Evolutionary conservation across 202 grass and related monocot genomes (phyloP), one percentile per base, ranked within the genome.

Genomic region (Thinopyrum obtusiflorum): DNA sequence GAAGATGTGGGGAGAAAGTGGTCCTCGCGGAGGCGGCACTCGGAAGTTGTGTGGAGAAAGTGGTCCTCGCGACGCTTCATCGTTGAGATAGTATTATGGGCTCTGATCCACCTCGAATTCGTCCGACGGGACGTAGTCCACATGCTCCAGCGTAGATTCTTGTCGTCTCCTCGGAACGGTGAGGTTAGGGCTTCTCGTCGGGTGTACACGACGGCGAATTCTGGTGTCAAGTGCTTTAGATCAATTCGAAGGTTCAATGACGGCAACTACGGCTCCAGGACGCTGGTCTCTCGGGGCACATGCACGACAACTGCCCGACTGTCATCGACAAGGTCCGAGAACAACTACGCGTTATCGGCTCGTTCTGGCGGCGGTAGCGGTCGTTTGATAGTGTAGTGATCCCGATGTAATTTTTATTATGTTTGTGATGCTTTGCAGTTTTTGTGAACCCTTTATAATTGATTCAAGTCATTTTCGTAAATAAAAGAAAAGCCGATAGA

Each of bases 191-290:
- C 17, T 7, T 53, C 49, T 53, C 6, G 15, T 0, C 2, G 7
- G 17, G 6, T 1, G 17, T 18, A 53, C 17, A 17, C 4, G 0
- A 2, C 0, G 0, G 15, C 1, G 14, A 53, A 7, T 53, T 20
- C 2, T 7, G 15, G 49, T 53, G 49, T 53, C 17, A 53, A 53
- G 0, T 53, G 17, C 17, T 53, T 53, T 0, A 20, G 15, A 6
- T 53, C 17, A 2, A 55, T 55, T 55, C 6, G 5, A 55, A 55
- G 1, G 51, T 8, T 20, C 5, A 55, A 20, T 20, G 15, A 53
- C 1, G 17, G 5, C 0, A 55, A 8, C 2, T 8, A 0, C 2
- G 6, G 0, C 51, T 20, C 1, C 5, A 0, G 15, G 47, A 51
- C 47, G 5, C 4, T 2, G 14, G 14, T 51, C 47, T 51, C 4